Evolutionary conservation across 106 monocot genomes (phyloP).

Genomic region (Amphibolis antarctica): DNA sequence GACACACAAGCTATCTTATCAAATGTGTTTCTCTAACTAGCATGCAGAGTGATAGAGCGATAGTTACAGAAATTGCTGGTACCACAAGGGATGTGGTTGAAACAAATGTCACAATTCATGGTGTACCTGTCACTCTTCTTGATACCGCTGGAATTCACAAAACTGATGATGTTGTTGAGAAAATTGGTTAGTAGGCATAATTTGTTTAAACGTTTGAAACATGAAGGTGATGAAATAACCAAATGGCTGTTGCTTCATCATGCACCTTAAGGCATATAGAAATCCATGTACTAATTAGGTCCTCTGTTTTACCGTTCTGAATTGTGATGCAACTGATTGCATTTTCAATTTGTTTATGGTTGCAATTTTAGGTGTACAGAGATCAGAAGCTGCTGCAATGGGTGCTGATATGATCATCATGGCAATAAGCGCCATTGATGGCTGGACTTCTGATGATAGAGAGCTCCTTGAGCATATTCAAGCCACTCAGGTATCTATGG

Average conservation of each 20-base stretch:
- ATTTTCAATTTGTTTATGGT: neutral
- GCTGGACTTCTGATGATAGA: constrained; percentile 81
- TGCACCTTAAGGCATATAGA: too few relatives aligned
- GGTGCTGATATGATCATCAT: constrained; percentile 85
- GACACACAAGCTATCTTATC: constrained; percentile 26
- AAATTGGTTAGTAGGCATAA: constrained; percentile 48
- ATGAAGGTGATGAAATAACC: neutral
- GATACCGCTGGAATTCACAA: constrained; percentile 94
- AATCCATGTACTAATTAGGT: too few relatives aligned
- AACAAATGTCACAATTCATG: constrained; percentile 69
- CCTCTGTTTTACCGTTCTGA: too few relatives aligned
- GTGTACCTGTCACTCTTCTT: constrained; percentile 82
- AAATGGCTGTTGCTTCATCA: neutral
- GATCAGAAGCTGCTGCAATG: constrained; percentile 85
- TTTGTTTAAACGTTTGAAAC: neutral
- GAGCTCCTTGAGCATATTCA: constrained; percentile 53
- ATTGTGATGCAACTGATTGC: too few relatives aligned
- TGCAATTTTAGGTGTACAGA: constrained; percentile 52
- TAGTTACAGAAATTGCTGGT: constrained; percentile 95
- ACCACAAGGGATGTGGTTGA: constrained; percentile 94
- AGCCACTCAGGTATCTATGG: constrained; percentile 16
- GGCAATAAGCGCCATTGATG: constrained; percentile 75
- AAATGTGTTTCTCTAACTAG: constrained; percentile 38
- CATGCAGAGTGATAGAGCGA: constrained; percentile 94
- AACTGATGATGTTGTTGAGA: constrained; percentile 81